phyloP scores from a whole-genome alignment of 2,329 filamentous ascomycete genomes.

The Myotisia sp. region DNA sequence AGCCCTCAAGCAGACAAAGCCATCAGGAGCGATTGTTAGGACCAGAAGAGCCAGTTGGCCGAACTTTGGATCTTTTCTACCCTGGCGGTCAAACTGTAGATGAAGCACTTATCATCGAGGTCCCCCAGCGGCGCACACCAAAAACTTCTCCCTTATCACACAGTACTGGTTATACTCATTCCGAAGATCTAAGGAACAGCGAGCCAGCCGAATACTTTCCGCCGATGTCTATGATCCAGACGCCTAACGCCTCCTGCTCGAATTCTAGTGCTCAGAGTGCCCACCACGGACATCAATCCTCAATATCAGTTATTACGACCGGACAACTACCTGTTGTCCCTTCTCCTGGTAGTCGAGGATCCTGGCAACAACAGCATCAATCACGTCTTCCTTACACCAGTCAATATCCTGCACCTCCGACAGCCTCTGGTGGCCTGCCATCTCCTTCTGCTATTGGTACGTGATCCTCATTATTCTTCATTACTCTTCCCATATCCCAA shows the following conservation, averaged over 20 bases:
- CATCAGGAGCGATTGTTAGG: constrained; percentile 55
- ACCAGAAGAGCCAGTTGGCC: constrained; percentile 71
- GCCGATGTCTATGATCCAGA: constrained; percentile 42
- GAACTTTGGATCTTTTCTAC: constrained; percentile 67
- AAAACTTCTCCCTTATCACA: constrained; percentile 56
- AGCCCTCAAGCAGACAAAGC: constrained; percentile 32
- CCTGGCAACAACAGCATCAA: constrained; percentile 43
- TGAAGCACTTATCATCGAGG: constrained; percentile 82
- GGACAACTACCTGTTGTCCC: constrained; percentile 68
- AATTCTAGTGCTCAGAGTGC: constrained; percentile 29
- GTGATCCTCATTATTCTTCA: background rate
- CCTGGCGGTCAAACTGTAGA: constrained; percentile 76
- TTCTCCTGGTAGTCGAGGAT: constrained; percentile 57
- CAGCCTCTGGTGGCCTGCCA: constrained; percentile 17
- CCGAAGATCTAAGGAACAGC: constrained; percentile 50
- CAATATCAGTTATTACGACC: constrained; percentile 67
- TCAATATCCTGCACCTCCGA: constrained; percentile 74
- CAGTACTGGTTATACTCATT: constrained; percentile 35
- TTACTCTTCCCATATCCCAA: constrained; percentile 2
- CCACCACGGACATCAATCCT: constrained; percentile 38
- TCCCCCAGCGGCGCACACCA: constrained; percentile 61
- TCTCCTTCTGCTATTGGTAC: constrained; percentile 4
- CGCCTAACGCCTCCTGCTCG: constrained; percentile 30
- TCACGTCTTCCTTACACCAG: constrained; percentile 50
- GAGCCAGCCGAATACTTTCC: constrained; percentile 77